phyloP scores from a whole-genome alignment of 306 rosid species.

The Clitoria ternatea region DNA sequence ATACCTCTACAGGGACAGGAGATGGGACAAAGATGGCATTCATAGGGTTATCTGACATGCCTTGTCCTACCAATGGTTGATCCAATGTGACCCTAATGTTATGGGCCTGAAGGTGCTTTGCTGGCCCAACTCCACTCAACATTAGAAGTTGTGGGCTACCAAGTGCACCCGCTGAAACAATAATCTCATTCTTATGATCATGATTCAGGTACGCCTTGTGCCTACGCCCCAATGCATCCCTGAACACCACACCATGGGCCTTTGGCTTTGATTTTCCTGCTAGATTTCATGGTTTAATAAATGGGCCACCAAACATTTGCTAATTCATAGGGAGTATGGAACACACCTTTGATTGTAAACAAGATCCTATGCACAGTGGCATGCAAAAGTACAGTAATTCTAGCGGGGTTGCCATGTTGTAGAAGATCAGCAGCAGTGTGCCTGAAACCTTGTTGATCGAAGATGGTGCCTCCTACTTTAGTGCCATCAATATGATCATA shows the following conservation, averaged over 20 bases:
- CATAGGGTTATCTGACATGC: constrained; percentile 77
- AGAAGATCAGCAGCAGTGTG: constrained; percentile 77
- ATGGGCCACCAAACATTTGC: no score
- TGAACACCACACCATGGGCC: constrained; percentile 58
- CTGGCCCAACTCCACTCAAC: constrained; percentile 72
- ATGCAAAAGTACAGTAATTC: constrained; percentile 48
- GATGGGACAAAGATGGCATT: constrained; percentile 66
- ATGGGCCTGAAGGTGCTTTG: constrained; percentile 43
- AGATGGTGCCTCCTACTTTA: constrained; percentile 77
- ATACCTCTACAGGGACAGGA: constrained; percentile 45
- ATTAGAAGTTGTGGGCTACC: constrained; percentile 81
- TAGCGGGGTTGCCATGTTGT: constrained; percentile 48
- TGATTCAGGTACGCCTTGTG: constrained; percentile 52
- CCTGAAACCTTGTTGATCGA: constrained; percentile 47
- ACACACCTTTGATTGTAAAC: constrained; percentile 40
- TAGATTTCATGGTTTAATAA: background rate
- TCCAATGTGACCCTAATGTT: constrained; percentile 42
- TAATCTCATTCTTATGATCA: constrained; percentile 39
- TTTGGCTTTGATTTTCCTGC: constrained; percentile 40
- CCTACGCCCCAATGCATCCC: constrained; percentile 36
- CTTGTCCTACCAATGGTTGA: constrained; percentile 60
- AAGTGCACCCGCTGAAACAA: constrained; percentile 62
- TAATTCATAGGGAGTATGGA: background rate
- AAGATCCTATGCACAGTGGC: constrained; percentile 55
- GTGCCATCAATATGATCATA: constrained; percentile 74